Evolutionary conservation across 2,329 filamentous ascomycete genomes (phyloP).

Genomic region (Xylariaceae sp.): DNA sequence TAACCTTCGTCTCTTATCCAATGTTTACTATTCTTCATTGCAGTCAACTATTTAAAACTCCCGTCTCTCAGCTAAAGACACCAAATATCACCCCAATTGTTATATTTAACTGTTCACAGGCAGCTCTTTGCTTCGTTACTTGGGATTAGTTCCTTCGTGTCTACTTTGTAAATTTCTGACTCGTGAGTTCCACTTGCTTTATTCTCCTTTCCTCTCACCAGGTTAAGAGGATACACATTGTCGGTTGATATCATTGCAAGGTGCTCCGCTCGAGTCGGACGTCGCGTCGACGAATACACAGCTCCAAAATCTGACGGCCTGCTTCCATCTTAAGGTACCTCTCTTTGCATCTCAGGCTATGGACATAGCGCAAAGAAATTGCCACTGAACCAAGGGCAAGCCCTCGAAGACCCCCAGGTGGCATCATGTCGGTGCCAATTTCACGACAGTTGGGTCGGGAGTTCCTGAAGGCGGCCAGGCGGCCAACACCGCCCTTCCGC

Average conservation of each 20-base stretch:
- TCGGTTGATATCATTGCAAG: not conserved
- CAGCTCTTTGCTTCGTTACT: no score
- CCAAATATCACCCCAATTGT: not conserved
- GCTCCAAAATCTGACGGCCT: not conserved
- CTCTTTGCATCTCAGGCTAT: constrained; percentile 15
- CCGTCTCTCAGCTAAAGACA: not conserved
- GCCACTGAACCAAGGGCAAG: constrained; percentile 2
- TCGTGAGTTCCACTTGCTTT: not conserved
- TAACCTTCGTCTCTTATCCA: not conserved
- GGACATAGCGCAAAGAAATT: constrained; percentile 2
- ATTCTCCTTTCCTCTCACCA: not conserved
- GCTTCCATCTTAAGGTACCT: not conserved
- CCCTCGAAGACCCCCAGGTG: not conserved
- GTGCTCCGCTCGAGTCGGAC: not conserved
- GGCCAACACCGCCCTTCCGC: constrained; percentile 16
- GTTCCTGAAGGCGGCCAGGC: constrained; percentile 19
- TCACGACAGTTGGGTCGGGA: constrained; percentile 18
- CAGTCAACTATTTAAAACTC: not conserved
- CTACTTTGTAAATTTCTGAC: not conserved
- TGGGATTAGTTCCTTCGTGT: not conserved
- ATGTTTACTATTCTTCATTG: not conserved
- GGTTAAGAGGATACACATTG: not conserved
- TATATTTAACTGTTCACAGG: no score
- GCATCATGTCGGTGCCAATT: constrained; percentile 24
- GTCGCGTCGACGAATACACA: not conserved